Evolutionary conservation across 2,329 filamentous ascomycete species (phyloP).

Genomic region (Aureobasidium sp.): DNA sequence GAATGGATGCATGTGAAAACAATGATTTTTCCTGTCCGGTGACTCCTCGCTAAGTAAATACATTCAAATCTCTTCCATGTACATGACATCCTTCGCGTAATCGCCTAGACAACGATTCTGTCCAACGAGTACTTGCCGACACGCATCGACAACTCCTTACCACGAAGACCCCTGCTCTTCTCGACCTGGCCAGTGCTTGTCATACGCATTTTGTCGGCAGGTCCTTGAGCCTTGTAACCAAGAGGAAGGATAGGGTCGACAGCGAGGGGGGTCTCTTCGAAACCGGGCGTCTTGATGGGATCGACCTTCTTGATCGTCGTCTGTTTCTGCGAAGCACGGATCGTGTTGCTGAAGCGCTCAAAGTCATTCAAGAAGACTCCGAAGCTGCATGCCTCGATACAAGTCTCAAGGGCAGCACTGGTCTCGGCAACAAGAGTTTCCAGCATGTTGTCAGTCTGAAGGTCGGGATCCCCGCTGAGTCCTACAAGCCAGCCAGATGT

Average conservation of each 20-base stretch:
- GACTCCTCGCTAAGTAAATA: constrained; percentile 13
- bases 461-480: constrained; percentile 40
- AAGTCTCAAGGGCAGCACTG: constrained; percentile 60
- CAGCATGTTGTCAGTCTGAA: constrained; percentile 55
- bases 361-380: constrained; percentile 57
- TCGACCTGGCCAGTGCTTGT: constrained; percentile 43
- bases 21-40: constrained; percentile 8
- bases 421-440: constrained; percentile 59
- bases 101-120: constrained; percentile 43
- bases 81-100: not conserved
- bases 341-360: constrained; percentile 42
- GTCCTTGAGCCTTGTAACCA: constrained; percentile 52
- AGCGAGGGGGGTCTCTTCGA: constrained; percentile 38
- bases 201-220: constrained; percentile 30
- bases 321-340: constrained; percentile 9
- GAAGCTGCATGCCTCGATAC: constrained; percentile 59
- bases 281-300: constrained; percentile 34
- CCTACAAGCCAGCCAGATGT: constrained; percentile 66
- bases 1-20: not conserved
- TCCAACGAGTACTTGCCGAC: constrained; percentile 79
- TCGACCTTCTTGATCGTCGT: constrained; percentile 27
- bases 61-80: not conserved
- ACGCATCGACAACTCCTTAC: constrained; percentile 67
- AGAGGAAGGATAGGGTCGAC: constrained; percentile 53
- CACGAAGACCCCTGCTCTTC: constrained; percentile 61